Evolutionary conservation across 495 filamentous ascomycete species (phyloP).

Genomic region (Pyrenula aspistea): DNA sequence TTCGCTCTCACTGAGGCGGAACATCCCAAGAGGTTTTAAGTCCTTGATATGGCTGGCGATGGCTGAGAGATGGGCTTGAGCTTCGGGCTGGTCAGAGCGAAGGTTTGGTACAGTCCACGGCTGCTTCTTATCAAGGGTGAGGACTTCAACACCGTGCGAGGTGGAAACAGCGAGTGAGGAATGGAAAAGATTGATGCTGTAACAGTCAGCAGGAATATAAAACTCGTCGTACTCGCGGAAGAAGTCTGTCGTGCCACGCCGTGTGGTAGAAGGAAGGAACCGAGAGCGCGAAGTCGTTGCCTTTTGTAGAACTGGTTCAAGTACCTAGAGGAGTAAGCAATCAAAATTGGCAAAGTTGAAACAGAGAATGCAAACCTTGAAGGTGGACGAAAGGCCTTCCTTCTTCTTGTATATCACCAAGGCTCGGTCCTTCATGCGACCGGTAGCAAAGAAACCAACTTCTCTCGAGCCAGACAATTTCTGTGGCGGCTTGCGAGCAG

Average conservation of each 20-base stretch:
- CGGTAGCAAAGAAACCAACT: constrained; percentile 90
- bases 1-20: constrained; percentile 83
- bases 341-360: neutral
- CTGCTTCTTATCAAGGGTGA: constrained; percentile 93
- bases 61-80: constrained; percentile 56
- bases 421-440: constrained; percentile 90
- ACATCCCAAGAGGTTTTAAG: constrained; percentile 87
- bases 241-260: constrained; percentile 72
- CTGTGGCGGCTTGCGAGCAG: constrained; percentile 66
- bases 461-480: constrained; percentile 79
- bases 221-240: constrained; percentile 98
- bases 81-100: constrained; percentile 31
- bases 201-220: constrained; percentile 95
- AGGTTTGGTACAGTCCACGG: constrained; percentile 84
- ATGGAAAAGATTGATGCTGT: constrained; percentile 91
- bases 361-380: constrained; percentile 45
- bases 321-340: constrained; percentile 40
- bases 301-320: constrained; percentile 91
- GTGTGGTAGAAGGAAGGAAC: constrained; percentile 42
- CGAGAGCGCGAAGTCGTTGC: constrained; percentile 42
- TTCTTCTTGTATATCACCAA: constrained; percentile 95
- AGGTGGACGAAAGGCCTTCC: constrained; percentile 79
- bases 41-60: constrained; percentile 71
- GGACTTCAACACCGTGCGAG: constrained; percentile 83
- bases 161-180: constrained; percentile 84